Evolutionary conservation across 805 yeast species (phyloP), one percentile per base, ranked within the genome.

Genomic region (Hanseniaspora singularis): DNA sequence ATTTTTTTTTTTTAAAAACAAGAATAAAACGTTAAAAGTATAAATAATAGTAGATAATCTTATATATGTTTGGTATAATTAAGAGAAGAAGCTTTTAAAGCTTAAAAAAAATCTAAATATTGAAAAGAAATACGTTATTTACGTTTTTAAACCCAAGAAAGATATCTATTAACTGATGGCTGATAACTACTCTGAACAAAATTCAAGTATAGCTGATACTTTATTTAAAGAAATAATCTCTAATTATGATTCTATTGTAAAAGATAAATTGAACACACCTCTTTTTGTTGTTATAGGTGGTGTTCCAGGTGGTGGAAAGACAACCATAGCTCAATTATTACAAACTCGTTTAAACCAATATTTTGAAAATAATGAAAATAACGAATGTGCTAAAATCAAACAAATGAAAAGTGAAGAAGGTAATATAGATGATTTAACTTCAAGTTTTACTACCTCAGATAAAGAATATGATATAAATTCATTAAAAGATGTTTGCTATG

Each of bases 241-340:
- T 4, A 11, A 23, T 22, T 18, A 23, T 11, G 23, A 27, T 15
- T 31, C 23, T 11, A 31, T 14, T 10, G 22, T 8, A 1, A 9
- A 32, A 5, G 16, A 16, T 27, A 19, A 24, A 3, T 20, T 14
- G 2, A n/a, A n/a, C n/a, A n/a, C n/a, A n/a, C 45, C 45, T 7
- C 22, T 41, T 2, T 33, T 80, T 15, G 65, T 86, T 9, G 64
- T 81, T 0, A 55, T 86, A 11, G 77, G 79, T 2, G 95, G 95
- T 1, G 70, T 77, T 0, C 95, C 95, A 2, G 95, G 95, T 5
- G 76, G 88, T 0, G 95, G 95, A 0, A 85, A 85, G 59, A 72
- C 88, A 3, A 81, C 94, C 0, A 56, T 78, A 30, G 77, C 88
- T 1, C 56, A 57, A 32, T 47, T 60, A 4, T 63, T 85, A 5